phyloP scores from a whole-genome alignment of 148 eudicot genomes.

The Amaranthus palmeri region DNA sequence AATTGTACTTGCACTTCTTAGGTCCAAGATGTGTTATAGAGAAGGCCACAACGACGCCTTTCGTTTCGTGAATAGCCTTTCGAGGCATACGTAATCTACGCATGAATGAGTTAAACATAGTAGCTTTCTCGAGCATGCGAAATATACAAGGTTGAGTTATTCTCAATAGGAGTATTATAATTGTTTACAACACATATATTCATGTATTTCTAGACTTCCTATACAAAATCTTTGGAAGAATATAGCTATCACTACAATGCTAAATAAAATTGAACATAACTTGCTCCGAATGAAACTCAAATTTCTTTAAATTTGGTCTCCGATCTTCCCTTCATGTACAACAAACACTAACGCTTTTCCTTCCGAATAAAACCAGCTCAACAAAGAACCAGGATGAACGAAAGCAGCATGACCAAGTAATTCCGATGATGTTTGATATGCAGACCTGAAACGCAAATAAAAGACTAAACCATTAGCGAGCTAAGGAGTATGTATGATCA shows the following conservation, averaged over 20 bases:
- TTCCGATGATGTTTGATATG: slow-evolving; percentile 7
- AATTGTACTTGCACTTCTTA: too few relatives aligned
- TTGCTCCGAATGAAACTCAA: slow-evolving; percentile 5
- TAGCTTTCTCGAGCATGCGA: neutral
- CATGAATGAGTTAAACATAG: neutral
- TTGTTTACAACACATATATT: slow-evolving; percentile 13
- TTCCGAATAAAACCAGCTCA: neutral
- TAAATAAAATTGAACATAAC: neutral
- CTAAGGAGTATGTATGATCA: too few relatives aligned
- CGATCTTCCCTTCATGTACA: slow-evolving; percentile 17
- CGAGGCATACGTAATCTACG: too few relatives aligned
- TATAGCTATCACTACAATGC: neutral
- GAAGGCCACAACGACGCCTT: too few relatives aligned
- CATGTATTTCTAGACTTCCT: slow-evolving; percentile 19
- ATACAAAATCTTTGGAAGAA: slow-evolving; percentile 20
- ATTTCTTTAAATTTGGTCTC: neutral
- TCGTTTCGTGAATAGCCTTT: too few relatives aligned
- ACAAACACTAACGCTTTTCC: neutral
- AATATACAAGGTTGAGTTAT: slow-evolving; percentile 20
- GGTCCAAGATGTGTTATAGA: too few relatives aligned
- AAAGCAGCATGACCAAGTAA: slow-evolving; percentile 19
- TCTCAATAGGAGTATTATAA: slow-evolving; percentile 9
- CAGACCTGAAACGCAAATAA: slow-evolving; percentile 20
- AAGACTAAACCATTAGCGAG: neutral
- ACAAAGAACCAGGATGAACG: slow-evolving; percentile 6